phyloP scores from a whole-genome alignment of 257 asterid species.

The Plantago elongata region DNA sequence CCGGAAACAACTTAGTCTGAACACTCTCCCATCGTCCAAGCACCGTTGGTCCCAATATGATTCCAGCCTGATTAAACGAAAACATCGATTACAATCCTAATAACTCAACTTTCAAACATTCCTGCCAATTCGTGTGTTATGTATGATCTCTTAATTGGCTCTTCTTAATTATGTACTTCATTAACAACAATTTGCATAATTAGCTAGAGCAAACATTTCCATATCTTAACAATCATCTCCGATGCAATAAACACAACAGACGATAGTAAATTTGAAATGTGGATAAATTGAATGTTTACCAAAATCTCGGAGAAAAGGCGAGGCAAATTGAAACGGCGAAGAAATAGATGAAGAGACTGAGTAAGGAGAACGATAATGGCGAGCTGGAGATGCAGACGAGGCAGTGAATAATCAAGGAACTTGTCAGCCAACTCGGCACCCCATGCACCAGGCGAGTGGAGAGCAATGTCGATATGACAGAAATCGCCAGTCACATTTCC shows the following conservation, averaged over 20 bases:
- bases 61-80: slow-evolving; percentile 56
- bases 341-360: slow-evolving; percentile 62
- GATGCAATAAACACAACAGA: no score
- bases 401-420: slow-evolving; percentile 41
- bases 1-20: slow-evolving; percentile 41
- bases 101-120: no score
- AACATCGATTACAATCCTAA: no score
- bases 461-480: slow-evolving; percentile 32
- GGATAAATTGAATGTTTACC: slow-evolving; percentile 29
- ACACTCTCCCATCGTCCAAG: slow-evolving; percentile 38
- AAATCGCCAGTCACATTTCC: slow-evolving; percentile 31
- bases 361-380: slow-evolving; percentile 57
- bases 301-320: slow-evolving; percentile 71
- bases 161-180: no score
- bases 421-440: not conserved
- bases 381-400: slow-evolving; percentile 74
- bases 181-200: no score
- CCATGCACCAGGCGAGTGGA: slow-evolving; percentile 66
- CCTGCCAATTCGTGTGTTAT: no score
- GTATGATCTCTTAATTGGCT: no score
- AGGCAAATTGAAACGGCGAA: slow-evolving; percentile 64
- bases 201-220: no score
- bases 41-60: slow-evolving; percentile 68
- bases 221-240: no score
- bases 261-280: no score